A percentile compares a stretch with the other conserved stretches of the same genome.
Conservation (phyloP, 2,329 filamentous ascomycete genomes). For the Cladophialophora yegresii region DNA sequence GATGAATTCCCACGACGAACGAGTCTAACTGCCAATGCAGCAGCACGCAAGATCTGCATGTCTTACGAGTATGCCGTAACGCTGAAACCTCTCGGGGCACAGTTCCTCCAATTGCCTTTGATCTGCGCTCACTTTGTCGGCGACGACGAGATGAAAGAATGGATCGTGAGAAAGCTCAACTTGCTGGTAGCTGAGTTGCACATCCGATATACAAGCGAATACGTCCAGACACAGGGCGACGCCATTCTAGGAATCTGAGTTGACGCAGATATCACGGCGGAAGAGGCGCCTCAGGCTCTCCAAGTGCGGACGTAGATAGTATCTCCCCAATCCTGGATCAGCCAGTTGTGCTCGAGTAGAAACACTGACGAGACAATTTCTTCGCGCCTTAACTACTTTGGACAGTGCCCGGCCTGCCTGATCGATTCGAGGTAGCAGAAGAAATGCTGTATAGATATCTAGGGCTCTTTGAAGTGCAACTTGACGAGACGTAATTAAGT, state of each 20-base stretch:
- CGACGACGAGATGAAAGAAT: neutral
- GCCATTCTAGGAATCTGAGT: neutral
- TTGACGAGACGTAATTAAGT: too few species aligned
- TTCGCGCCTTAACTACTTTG: too few species aligned
- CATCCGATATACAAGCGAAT: conserved; percentile 2
- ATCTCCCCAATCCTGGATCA: too few species aligned
- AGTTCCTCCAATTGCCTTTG: conserved; percentile 6
- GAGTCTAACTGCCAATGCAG: neutral
- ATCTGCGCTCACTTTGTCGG: conserved; percentile 6
- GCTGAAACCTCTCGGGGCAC: conserved; percentile 7
- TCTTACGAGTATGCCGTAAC: neutral
- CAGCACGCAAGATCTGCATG: conserved; percentile 5
- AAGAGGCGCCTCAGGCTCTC: too few species aligned
- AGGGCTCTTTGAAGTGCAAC: too few species aligned
- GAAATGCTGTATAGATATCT: too few species aligned
- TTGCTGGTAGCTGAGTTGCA: conserved; percentile 5
- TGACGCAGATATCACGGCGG: too few species aligned
- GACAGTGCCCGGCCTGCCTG: too few species aligned
- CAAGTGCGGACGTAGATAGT: too few species aligned
- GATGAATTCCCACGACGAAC: neutral
- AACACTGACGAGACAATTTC: too few species aligned
- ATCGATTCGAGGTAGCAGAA: too few species aligned
- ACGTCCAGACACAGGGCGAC: neutral
- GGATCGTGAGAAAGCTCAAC: conserved; percentile 6
- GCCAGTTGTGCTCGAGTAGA: too few species aligned